Evolutionary conservation across 2,329 filamentous ascomycete genomes (phyloP), one percentile per base, ranked within the genome.

Genomic region (Phoma sp.): DNA sequence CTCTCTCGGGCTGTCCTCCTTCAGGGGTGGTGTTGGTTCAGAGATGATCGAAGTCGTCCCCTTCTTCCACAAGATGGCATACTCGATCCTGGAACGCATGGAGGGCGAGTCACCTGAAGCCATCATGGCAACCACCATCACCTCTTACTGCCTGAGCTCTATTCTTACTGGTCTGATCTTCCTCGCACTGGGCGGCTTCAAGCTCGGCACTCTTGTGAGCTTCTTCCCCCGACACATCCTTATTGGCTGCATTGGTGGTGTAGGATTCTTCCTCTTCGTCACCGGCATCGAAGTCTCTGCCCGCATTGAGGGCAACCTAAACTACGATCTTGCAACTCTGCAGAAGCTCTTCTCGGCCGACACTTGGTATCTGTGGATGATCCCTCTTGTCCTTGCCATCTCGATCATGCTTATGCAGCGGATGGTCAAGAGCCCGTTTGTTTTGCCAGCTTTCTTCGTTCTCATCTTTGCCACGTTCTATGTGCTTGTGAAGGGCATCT

Each of bases 11-110:
- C 90, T 92, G 0, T 97, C 93, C 67, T 87, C 91, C 28, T 99
- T 99, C 78, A 89, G 85, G 62, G 93, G 95, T 14, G 92, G 91
- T 3, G 87, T 99, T 54, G 95, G 95, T 5, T 98, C 95, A 2
- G 95, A 99, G 75, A 88, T 99, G 87, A 99, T 98, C 62, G 95
- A 99, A 77, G 93, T 98, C 1, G 93, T 99, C 1, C 95, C 93
- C 0, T 99, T 99, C 78, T 98, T 99, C 73, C 95, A 99, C 77
- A 96, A 93, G 68, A 99, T 99, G 93, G 93, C 95, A 0, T 87
- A 88, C 59, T 93, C 89, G 25, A 97, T 98, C 69, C 87, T 95
- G 61, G 80, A 81, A 12, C 81, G 84, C 36, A 87, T 99, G 60
- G 91, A 93, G 14, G 85, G 89, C 58, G 87, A 93, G 17, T 87